These are phyloP conservation scores for Metarhizium anisopliae DNA, from an alignment of 2,329 filamentous ascomycete species.

Conservation along the genomic window DNA sequence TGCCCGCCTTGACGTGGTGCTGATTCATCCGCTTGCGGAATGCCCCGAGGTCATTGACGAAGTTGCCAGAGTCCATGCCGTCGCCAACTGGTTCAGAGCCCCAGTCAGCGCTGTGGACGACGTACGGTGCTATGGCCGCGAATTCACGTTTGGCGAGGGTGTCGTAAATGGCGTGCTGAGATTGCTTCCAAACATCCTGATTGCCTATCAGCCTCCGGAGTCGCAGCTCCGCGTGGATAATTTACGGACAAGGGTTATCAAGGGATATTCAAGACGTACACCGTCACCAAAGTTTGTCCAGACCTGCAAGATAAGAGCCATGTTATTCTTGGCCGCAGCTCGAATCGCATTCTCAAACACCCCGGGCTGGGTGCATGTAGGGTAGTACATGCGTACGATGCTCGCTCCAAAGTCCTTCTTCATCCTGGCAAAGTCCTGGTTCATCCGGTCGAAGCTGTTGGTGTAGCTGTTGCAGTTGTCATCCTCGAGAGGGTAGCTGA, in stretches of 20 bases:
- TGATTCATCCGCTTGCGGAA: conserved; percentile 9
- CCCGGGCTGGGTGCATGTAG: conserved; percentile 8
- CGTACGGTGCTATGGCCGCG: conserved; percentile 10
- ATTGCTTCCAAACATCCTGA: conserved; percentile 10
- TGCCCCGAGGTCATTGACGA: conserved; percentile 8
- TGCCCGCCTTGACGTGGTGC: conserved; percentile 9
- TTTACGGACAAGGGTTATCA: too few species aligned
- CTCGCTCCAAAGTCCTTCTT: conserved; percentile 13
- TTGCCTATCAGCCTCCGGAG: too few species aligned
- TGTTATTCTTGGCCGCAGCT: conserved; percentile 12
- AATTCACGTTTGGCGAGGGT: conserved; percentile 10
- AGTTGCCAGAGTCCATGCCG: conserved; percentile 12
- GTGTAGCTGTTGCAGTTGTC: conserved; percentile 7
- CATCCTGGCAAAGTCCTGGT: conserved; percentile 12
- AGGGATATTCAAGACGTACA: conserved; percentile 5
- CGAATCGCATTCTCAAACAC: conserved; percentile 13
- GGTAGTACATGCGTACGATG: conserved; percentile 14
- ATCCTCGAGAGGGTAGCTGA: conserved; percentile 13
- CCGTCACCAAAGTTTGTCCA: conserved; percentile 15
- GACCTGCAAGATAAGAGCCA: conserved; percentile 13
- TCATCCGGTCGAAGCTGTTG: conserved; percentile 11
- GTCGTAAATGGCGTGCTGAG: conserved; percentile 12
- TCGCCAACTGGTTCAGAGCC: conserved; percentile 14
- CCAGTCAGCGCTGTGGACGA: conserved; percentile 13
- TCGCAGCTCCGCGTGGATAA: too few species aligned